Base-by-base conservation (phyloP, 768 basidiomycete species). In the Termitomyces sp. region DNA sequence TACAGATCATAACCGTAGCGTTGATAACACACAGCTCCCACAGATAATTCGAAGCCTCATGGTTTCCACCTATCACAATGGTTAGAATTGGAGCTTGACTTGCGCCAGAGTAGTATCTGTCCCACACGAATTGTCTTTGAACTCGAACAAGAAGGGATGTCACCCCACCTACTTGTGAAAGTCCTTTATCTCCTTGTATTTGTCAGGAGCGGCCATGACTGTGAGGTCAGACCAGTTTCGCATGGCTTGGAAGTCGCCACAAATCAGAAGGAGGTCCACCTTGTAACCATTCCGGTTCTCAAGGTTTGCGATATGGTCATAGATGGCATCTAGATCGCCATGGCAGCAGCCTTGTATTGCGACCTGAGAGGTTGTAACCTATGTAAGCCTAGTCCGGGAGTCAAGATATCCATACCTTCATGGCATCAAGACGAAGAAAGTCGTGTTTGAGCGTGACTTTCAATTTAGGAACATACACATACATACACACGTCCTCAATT, bases 301-400 rank as follows among this genome's bases (percentile, higher is more conserved):
- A 29, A 94, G 80, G 12, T 72, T 62, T 3, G 69, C 71, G 51
- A 98, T 82, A 32, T 86, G 81, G 10, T 71, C 66, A 73, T 98
- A 98, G 50, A 96, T 96, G 10, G 81, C 79, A 68, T 92, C 89
- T n/a, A 97, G 82, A 58, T 87, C 82, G 32, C 97, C 97, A 68
- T 99, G 97, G 62, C 91, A 94, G 75, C 97, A 98, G 3, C 95
- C 95, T 75, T 97, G 85, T 25, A 98, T 77, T 7, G 94, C 95
- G 60, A 98, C 78, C 86, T 94, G 57, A 23, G 29, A 41, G 18
- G 3, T n/a, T 5, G 41, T 51, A 1, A 32, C 7, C 23, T 48
- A 20, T 7, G 20, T 29, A 7, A 51, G 29, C 13, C 5, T 2
- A 27, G 5, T 6, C 31, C n/a, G 5, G 16, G 23, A 38, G 3